Base-by-base conservation (phyloP, 805 yeast genomes). In the Saturnispora mendoncae region DNA sequence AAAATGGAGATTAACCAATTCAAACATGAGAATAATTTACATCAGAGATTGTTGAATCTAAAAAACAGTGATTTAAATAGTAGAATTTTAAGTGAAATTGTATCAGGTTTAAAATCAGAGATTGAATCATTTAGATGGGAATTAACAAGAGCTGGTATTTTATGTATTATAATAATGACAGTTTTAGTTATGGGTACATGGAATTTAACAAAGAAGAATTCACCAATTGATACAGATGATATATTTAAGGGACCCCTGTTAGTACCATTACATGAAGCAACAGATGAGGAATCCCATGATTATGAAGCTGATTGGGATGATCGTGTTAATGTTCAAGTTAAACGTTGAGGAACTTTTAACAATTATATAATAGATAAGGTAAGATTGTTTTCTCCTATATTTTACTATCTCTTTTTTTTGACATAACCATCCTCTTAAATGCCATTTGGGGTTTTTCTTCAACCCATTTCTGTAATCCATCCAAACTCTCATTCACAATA, bases 61-160 rank as follows among this genome's bases (percentile, higher is more conserved):
- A 72, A 74, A 47, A 76, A 87, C 41, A 94, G 85, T 54, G 95
- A 84, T 53, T 71, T 90, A 35, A 79, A 83, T 50, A 87, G 86
- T 61, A 79, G 85, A 50, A 88, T 90, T 45, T 76, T 84, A 19
- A 83, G 92, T 4, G 83, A 83, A 50, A 70, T 92, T 50, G 76
- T 79, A 46, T 78, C 92, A 26, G 92, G 84, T 6, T 73, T 87
- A 56, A 76, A 85, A 55, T 80, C 92, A 0, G 92, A 86, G 43
- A 84, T 86, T 43, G 98, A 90, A 61, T 76, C 80, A 44, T 68
- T 90, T 46, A 70, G 97, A 52, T 90, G 98, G 98, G 86, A 85
- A 54, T 76, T 90, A 34, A 87, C 96, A 2, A 69, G 96, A 43
- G 74, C 92, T 57, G 97, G 97, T 8, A 65, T 92, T 26, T 67